phyloP scores from a whole-genome alignment of 345 rosid species.

The Microthlaspi erraticum region DNA sequence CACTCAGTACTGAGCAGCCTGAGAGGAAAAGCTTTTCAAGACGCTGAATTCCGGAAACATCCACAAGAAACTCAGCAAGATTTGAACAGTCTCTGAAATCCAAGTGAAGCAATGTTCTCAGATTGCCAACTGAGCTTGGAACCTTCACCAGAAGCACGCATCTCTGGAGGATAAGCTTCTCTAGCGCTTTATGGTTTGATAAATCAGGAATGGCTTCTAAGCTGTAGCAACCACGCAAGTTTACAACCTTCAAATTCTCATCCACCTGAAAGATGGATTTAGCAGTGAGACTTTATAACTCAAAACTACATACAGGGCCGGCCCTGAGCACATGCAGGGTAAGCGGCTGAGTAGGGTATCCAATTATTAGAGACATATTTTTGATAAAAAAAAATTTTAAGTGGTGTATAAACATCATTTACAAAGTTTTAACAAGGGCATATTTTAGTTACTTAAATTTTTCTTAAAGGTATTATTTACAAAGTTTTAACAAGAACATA shows the following conservation, averaged over 20 bases:
- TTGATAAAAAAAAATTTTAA: too few species aligned
- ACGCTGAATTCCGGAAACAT: slow-evolving; percentile 34
- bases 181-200: slow-evolving; percentile 32
- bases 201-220: slow-evolving; percentile 43
- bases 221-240: slow-evolving; percentile 35
- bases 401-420: too few species aligned
- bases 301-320: neutral
- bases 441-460: too few species aligned
- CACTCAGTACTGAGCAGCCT: slow-evolving; percentile 38
- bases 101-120: slow-evolving; percentile 25
- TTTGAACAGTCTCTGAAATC: slow-evolving; percentile 33
- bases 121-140: slow-evolving; percentile 38
- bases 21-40: slow-evolving; percentile 43
- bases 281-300: slow-evolving; percentile 6
- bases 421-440: too few species aligned
- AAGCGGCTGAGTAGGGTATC: too few species aligned
- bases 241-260: slow-evolving; percentile 38
- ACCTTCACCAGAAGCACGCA: slow-evolving; percentile 31
- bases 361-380: too few species aligned
- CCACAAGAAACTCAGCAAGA: slow-evolving; percentile 29
- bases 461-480: too few species aligned
- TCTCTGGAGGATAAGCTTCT: slow-evolving; percentile 35
- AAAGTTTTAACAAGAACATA: too few species aligned
- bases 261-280: slow-evolving; percentile 17
- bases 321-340: too few species aligned